A percentile compares a stretch with the other conserved stretches of the same genome.
Evolutionary conservation across 202 grass and related monocot genomes (phyloP).

Genomic region (Saccharum hybrid): DNA sequence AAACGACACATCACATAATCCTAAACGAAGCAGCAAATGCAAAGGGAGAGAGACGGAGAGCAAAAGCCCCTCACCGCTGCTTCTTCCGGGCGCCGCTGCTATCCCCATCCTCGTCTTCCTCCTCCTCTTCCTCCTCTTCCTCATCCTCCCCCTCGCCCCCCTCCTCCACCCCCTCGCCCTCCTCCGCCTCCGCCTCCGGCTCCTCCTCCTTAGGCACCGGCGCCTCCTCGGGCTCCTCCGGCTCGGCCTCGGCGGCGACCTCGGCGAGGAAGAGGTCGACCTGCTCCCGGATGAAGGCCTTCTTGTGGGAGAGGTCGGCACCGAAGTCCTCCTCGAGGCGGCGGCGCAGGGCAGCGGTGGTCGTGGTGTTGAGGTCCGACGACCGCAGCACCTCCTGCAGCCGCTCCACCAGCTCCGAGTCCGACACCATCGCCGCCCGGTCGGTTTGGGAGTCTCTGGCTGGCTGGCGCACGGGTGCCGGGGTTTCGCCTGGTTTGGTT

Average conservation of each 20-base stretch:
- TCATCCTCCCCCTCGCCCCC: conserved; percentile 44
- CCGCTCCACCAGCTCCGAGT: conserved; percentile 80
- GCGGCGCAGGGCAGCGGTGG: conserved; percentile 78
- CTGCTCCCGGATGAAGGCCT: conserved; percentile 93
- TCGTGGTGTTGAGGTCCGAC: conserved; percentile 93
- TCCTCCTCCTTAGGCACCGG: conserved; percentile 46
- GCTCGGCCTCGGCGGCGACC: conserved; percentile 50
- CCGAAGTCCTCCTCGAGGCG: conserved; percentile 90
- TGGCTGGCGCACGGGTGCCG: conserved; percentile 39
- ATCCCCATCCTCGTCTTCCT: conserved; percentile 47
- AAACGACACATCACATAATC: conserved; percentile 18
- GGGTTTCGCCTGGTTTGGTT: conserved; percentile 37
- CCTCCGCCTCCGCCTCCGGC: conserved; percentile 31
- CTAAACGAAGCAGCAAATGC: conserved; percentile 35
- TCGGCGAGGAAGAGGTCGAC: conserved; percentile 81
- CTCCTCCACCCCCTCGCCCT: conserved; percentile 42
- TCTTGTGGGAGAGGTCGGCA: conserved; percentile 83
- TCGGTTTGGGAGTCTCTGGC: conserved; percentile 43
- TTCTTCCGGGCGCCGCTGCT: conserved; percentile 56
- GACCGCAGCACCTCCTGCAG: conserved; percentile 81
- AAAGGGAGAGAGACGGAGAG: conserved; percentile 20
- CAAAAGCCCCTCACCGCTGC: conserved; percentile 57
- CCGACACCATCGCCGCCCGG: conserved; percentile 80
- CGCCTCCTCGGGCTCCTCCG: conserved; percentile 47
- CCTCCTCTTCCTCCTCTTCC: conserved; percentile 41